Evolutionary conservation across 148 eudicot species (phyloP), one percentile per base, ranked within the genome.

Genomic region (Diospyros kaki): DNA sequence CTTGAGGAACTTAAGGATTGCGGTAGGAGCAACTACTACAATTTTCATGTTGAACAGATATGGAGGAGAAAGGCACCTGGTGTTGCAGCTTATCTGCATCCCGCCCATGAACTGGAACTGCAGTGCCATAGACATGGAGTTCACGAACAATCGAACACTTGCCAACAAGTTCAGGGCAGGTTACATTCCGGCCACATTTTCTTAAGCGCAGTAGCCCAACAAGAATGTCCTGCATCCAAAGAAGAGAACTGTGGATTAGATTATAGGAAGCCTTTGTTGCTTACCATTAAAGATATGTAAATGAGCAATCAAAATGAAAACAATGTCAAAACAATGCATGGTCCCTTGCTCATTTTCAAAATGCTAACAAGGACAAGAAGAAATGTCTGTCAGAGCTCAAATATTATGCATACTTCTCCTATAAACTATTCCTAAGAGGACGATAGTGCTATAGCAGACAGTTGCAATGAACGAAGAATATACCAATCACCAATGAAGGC

Each of bases 101-200:
- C 11, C 99, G 88, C 2, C 99, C 99, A 78, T 95, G 99, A 66
- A 95, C 97, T 9, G 99, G 99, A 69, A 95, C 99, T 60, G 99
- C 99, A 52, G 99, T 95, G 51, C 99, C 99, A 66, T 95, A 95
- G 50, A 95, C 98, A 76, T 95, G 99, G 59, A 95, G 93, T 79
- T 95, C 99, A 45, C 99, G 97, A 68, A 95, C 89, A 55, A 95
- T 95, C 11, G 99, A 95, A 76, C 99, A 95, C 83, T 82, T 95
- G 18, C 99, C 98, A 46, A 70, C 56, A 45, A 95, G 98, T 73
- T 95, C 99, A 1, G 97, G 94, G 76, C 99, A 95, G 40, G 97
- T 87, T 15, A 87, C 88, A 66, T 95, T 95, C 68, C 77, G 74
- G 46, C 99, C 99, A 79, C 99, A 95, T 77, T 84, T 93, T 66